phyloP scores from a whole-genome alignment of 495 filamentous ascomycete species.

The Tuber melanosporum region DNA sequence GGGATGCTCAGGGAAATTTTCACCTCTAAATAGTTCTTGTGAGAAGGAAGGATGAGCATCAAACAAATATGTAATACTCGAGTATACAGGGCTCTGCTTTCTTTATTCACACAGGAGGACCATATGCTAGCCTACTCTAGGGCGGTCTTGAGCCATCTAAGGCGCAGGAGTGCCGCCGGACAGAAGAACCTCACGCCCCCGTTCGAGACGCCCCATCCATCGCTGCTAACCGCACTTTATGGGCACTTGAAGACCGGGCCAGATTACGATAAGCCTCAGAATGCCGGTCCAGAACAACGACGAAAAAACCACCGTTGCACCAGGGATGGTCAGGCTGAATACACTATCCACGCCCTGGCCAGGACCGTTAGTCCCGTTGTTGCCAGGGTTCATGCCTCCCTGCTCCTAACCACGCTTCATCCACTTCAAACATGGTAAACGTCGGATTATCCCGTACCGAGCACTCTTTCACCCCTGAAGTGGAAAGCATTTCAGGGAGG shows the following conservation, averaged over 20 bases:
- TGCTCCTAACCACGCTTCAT: neutral
- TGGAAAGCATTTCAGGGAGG: neutral
- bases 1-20: neutral
- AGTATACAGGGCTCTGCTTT: neutral
- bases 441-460: neutral
- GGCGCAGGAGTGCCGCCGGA: neutral
- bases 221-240: neutral
- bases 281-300: neutral
- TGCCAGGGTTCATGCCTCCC: conserved; percentile 7
- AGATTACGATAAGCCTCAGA: neutral
- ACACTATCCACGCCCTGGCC: neutral
- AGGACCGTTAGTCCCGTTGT: neutral
- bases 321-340: neutral
- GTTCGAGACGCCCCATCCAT: neutral
- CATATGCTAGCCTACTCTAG: neutral
- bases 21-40: neutral
- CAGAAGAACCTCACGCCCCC: neutral
- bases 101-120: neutral
- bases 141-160: neutral
- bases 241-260: neutral
- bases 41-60: neutral
- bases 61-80: neutral
- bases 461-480: neutral
- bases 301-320: neutral
- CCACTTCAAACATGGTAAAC: neutral